phyloP scores from a whole-genome alignment of 768 basidiomycete genomes.

The Rickenella mellea region DNA sequence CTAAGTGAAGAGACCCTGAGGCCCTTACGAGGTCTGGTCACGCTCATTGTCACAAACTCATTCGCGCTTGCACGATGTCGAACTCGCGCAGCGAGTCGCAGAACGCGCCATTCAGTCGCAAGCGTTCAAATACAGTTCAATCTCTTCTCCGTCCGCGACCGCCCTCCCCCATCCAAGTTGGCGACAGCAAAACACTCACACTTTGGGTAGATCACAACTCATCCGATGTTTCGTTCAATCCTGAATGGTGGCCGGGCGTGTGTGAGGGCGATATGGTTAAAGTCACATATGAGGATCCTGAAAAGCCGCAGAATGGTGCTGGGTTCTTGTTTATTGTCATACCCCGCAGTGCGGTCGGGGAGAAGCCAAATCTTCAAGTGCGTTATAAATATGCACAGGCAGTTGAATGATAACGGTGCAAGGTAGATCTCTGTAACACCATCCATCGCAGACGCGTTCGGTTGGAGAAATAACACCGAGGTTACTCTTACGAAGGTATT shows the following conservation, averaged over 20 bases:
- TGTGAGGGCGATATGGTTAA: conserved; percentile 65
- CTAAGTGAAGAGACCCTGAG: no score
- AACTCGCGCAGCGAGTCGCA: conserved; percentile 59
- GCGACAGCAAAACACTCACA: conserved; percentile 54
- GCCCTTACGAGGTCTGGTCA: no score
- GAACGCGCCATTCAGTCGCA: conserved; percentile 41
- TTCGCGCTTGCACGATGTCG: conserved; percentile 48
- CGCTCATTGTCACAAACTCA: no score
- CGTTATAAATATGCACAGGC: conserved; percentile 2
- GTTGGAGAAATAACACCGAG: conserved; percentile 61
- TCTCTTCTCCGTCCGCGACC: conserved; percentile 38
- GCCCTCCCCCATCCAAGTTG: conserved; percentile 40
- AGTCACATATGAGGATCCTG: conserved; percentile 31
- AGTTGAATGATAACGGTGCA: conserved; percentile 4
- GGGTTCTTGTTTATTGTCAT: conserved; percentile 60
- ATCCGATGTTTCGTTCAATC: conserved; percentile 55
- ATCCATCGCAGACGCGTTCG: conserved; percentile 62
- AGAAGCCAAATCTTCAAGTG: conserved; percentile 62
- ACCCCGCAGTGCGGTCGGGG: conserved; percentile 46
- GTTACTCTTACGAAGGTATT: conserved; percentile 63
- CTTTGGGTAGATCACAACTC: conserved; percentile 72
- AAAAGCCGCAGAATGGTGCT: conserved; percentile 28
- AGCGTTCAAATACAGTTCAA: conserved; percentile 68
- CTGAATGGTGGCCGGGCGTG: conserved; percentile 70
- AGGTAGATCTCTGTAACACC: conserved; percentile 71